Evolutionary conservation across 1,284 basidiomycete species (phyloP).

Genomic region (Puccinia horiana): DNA sequence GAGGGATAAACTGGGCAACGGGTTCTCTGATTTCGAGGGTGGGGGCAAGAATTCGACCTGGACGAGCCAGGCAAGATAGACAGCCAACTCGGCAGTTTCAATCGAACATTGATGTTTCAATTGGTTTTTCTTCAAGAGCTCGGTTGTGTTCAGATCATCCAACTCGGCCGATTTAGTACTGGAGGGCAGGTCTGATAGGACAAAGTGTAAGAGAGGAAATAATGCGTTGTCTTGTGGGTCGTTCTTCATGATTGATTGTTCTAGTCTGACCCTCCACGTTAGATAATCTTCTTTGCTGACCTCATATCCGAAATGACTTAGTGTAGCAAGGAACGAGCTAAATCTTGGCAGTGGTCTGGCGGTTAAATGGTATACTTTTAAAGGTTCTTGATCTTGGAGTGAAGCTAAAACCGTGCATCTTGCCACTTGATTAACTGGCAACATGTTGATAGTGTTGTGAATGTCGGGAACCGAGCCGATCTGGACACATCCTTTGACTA

Average conservation of each 20-base stretch:
- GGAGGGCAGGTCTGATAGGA: slow-evolving; percentile 93
- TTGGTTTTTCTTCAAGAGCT: slow-evolving; percentile 63
- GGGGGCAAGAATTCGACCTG: slow-evolving; percentile 82
- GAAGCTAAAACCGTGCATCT: slow-evolving; percentile 75
- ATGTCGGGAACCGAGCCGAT: slow-evolving; percentile 94
- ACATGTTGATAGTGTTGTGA: slow-evolving; percentile 98
- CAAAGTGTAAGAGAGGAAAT: slow-evolving; percentile 95
- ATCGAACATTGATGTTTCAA: slow-evolving; percentile 56
- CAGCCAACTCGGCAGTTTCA: slow-evolving; percentile 67
- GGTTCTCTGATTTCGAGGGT: not conserved
- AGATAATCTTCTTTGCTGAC: slow-evolving; percentile 83
- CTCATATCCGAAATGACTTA: slow-evolving; percentile 77
- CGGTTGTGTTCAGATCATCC: slow-evolving; percentile 79
- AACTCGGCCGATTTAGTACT: slow-evolving; percentile 91
- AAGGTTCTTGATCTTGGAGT: slow-evolving; percentile 57
- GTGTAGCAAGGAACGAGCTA: slow-evolving; percentile 79
- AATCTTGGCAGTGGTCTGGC: slow-evolving; percentile 84
- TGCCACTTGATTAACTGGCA: slow-evolving; percentile 95
- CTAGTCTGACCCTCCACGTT: slow-evolving; percentile 84
- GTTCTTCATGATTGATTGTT: slow-evolving; percentile 88
- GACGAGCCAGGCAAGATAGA: slow-evolving; percentile 93
- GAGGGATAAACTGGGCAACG: not conserved
- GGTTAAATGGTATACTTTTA: slow-evolving; percentile 82
- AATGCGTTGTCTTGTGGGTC: slow-evolving; percentile 82
- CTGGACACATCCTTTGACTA: slow-evolving; percentile 96